Percentiles rank a stretch among this genome's conserved stretches.
Conservation (phyloP, 2,329 filamentous ascomycete genomes). For the Talaromyces sp. region DNA sequence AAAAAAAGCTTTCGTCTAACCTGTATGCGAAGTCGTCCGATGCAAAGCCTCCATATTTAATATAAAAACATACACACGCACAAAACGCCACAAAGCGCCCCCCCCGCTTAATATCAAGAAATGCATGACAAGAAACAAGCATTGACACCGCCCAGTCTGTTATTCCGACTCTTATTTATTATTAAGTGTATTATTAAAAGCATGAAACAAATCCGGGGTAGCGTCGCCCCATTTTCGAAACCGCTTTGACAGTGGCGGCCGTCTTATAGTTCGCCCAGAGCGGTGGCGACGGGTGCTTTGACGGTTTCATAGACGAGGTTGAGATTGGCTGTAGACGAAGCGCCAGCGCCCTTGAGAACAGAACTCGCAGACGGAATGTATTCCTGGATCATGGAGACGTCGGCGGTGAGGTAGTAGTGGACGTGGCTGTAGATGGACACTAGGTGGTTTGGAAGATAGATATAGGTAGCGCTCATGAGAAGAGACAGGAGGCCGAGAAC, state of each 20-base stretch:
- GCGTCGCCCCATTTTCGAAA: background rate
- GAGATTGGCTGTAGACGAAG: slow-evolving; percentile 17
- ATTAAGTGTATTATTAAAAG: background rate
- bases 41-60: background rate
- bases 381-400: slow-evolving; percentile 41
- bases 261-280: slow-evolving; percentile 26
- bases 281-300: slow-evolving; percentile 37
- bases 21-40: background rate
- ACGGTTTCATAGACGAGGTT: slow-evolving; percentile 46
- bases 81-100: slow-evolving; percentile 4
- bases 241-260: background rate
- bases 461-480: slow-evolving; percentile 74
- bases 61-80: background rate
- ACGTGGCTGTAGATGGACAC: slow-evolving; percentile 74
- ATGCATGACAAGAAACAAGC: background rate
- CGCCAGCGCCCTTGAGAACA: slow-evolving; percentile 23
- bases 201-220: background rate
- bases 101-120: background rate
- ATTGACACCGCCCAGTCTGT: background rate
- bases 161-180: background rate
- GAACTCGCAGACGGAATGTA: slow-evolving; percentile 27
- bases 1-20: background rate
- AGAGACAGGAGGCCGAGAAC: slow-evolving; percentile 86
- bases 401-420: slow-evolving; percentile 92
- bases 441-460: slow-evolving; percentile 92